Evolutionary conservation across 192 early-diverging fungal species (phyloP), one percentile per base, ranked within the genome.

Genomic region (Spinellus fusiger): DNA sequence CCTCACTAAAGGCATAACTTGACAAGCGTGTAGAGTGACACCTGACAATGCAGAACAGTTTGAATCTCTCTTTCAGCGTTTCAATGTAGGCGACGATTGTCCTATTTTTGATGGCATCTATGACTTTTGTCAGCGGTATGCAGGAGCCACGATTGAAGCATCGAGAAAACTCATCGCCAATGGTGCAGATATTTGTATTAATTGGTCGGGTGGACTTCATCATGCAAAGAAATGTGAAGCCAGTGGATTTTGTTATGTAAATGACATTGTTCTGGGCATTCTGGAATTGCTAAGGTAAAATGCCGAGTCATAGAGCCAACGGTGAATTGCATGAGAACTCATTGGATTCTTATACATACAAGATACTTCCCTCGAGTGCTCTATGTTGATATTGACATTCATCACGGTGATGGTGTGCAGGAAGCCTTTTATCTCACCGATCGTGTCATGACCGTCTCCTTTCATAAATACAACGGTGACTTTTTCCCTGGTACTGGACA

Each of bases 381-480:
- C 29, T 98, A 98, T 75, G 80, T 99, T 10, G 97, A 99, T 68
- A 91, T 97, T 56, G 97, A 99, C 65, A 81, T 94, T 59, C 97
- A 99, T 69, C 97, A 99, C 68, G 95, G 95, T 12, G 95, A 98
- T 72, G 97, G 95, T 26, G 97, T 99, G 25, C 91, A 98, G 74
- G 90, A 92, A 66, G 97, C 97, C 1, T 99, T 99, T 71, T 89
- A 89, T 59, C 73, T 84, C 15, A 96, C 93, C 27, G 88, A 91
- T 65, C 79, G 87, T 31, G 95, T 98, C 16, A 95, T 93, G 90
- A 99, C 97, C 4, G 85, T 97, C 5, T 95, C 93, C 4, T 88
- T 98, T 69, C 97, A 99, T 73, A 95, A 95, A 75, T 87, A 94
- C 69, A 91, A 89, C 33, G 84, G 79, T 27, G 93, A 95, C 38